Conservation (phyloP, 495 filamentous ascomycete genomes). For the Thermochaetoides thermophila region DNA sequence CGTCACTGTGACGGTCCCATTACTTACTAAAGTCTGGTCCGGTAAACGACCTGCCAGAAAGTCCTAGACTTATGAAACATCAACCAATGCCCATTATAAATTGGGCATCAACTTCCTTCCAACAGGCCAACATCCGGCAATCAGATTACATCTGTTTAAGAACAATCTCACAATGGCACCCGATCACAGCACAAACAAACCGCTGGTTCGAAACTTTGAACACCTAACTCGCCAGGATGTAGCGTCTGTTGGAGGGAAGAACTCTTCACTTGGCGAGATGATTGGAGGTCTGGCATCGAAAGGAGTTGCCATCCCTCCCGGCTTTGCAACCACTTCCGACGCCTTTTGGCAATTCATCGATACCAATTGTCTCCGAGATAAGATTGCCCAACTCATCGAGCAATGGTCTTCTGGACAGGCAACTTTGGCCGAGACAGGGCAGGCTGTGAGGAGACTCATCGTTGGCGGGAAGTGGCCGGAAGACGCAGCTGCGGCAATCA, state of each 20-base stretch:
- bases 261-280: constrained; percentile 26
- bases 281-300: constrained; percentile 11
- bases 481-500: constrained; percentile 8
- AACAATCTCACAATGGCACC: too few species aligned
- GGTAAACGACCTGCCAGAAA: too few species aligned
- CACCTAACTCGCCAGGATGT: constrained; percentile 12
- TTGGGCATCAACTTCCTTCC: too few species aligned
- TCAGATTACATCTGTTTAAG: too few species aligned
- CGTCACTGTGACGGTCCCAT: too few species aligned
- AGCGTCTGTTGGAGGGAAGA: constrained; percentile 21
- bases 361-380: constrained; percentile 16
- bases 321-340: constrained; percentile 21
- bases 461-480: constrained; percentile 11
- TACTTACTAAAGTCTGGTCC: too few species aligned
- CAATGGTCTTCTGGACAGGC: constrained; percentile 8
- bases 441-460: constrained; percentile 7
- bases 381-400: constrained; percentile 9
- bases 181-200: too few species aligned
- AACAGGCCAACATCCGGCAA: too few species aligned
- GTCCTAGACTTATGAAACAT: too few species aligned
- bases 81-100: too few species aligned
- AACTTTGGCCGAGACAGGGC: constrained; percentile 11
- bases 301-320: constrained; percentile 19
- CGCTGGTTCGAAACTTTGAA: constrained; percentile 9
- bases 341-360: constrained; percentile 21